Conservation (phyloP, 306 rosid species). For the Glycyrrhiza uralensis region DNA sequence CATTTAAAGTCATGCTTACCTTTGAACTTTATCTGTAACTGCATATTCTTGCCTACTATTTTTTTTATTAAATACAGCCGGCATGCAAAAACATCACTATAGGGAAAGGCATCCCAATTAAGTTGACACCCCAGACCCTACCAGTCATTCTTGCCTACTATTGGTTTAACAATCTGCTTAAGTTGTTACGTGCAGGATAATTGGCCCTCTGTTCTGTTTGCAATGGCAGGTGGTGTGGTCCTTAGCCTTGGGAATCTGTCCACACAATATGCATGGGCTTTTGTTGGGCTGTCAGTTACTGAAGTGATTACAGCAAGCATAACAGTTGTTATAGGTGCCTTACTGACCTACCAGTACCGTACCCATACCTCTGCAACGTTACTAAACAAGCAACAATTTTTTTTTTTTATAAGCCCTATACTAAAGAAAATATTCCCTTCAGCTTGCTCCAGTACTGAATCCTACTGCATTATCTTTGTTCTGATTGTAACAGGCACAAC, state of each 20-base stretch:
- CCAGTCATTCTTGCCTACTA: neutral
- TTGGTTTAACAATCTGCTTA: conserved; percentile 11
- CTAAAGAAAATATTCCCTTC: neutral
- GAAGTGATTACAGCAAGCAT: conserved; percentile 78
- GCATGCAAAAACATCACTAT: too few relatives aligned
- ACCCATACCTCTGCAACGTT: neutral
- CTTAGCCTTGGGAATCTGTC: conserved; percentile 85
- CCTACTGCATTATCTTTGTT: conserved; percentile 11
- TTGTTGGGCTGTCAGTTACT: conserved; percentile 83
- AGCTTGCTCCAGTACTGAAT: conserved; percentile 15
- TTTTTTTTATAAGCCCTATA: neutral
- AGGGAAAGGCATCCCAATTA: too few relatives aligned
- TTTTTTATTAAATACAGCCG: too few relatives aligned
- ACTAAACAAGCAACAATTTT: neutral
- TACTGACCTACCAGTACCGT: conserved; percentile 10
- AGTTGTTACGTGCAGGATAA: conserved; percentile 52
- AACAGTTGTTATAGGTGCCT: conserved; percentile 73
- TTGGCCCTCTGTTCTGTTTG: conserved; percentile 85
- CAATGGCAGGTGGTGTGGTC: conserved; percentile 80
- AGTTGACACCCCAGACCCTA: too few relatives aligned
- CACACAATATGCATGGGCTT: conserved; percentile 79
- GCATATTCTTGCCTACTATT: neutral
- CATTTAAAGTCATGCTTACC: neutral
- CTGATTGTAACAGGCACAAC: conserved; percentile 67
- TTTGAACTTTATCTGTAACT: conserved; percentile 37